Evolutionary conservation across 352 stramenopile species (phyloP).

Genomic region (Phytophthora pisi): DNA sequence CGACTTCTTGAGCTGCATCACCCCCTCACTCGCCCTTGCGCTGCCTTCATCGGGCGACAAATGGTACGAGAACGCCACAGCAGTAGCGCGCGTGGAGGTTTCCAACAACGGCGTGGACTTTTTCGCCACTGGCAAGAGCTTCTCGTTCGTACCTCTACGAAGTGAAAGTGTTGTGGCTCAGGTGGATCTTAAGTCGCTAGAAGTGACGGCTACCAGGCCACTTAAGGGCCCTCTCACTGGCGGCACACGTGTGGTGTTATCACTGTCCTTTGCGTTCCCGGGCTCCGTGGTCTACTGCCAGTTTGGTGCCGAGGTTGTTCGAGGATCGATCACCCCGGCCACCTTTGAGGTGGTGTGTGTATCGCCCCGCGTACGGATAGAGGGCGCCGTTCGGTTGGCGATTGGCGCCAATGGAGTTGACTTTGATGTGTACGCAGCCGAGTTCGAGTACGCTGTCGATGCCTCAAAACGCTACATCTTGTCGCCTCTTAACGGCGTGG

Average conservation of each 20-base stretch:
- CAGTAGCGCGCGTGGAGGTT: slow-evolving; percentile 37
- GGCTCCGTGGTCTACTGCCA: slow-evolving; percentile 48
- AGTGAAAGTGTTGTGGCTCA: not conserved
- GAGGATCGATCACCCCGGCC: slow-evolving; percentile 18
- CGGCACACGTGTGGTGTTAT: slow-evolving; percentile 58
- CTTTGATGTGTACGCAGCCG: slow-evolving; percentile 50
- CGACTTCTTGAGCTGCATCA: slow-evolving; percentile 36
- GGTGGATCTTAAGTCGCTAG: slow-evolving; percentile 31
- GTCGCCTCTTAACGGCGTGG: slow-evolving; percentile 45
- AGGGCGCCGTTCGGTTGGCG: slow-evolving; percentile 32
- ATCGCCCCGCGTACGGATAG: slow-evolving; percentile 15
- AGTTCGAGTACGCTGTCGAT: slow-evolving; percentile 56
- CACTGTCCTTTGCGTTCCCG: slow-evolving; percentile 26
- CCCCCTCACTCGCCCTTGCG: slow-evolving; percentile 28
- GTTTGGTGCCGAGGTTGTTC: slow-evolving; percentile 56
- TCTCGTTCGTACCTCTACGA: slow-evolving; percentile 31
- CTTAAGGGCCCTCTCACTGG: slow-evolving; percentile 56
- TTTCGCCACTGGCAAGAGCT: slow-evolving; percentile 19
- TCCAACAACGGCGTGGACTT: slow-evolving; percentile 67
- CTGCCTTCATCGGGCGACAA: slow-evolving; percentile 15
- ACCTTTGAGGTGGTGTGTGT: slow-evolving; percentile 37
- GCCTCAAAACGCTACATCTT: slow-evolving; percentile 35
- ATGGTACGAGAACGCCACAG: slow-evolving; percentile 27
- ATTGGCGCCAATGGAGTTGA: slow-evolving; percentile 56
- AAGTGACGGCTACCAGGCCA: slow-evolving; percentile 46